A percentile compares a stretch with the other conserved stretches of the same genome.
Evolutionary conservation across 129 eudicot species (phyloP).

Genomic region (Deinandra increscens): DNA sequence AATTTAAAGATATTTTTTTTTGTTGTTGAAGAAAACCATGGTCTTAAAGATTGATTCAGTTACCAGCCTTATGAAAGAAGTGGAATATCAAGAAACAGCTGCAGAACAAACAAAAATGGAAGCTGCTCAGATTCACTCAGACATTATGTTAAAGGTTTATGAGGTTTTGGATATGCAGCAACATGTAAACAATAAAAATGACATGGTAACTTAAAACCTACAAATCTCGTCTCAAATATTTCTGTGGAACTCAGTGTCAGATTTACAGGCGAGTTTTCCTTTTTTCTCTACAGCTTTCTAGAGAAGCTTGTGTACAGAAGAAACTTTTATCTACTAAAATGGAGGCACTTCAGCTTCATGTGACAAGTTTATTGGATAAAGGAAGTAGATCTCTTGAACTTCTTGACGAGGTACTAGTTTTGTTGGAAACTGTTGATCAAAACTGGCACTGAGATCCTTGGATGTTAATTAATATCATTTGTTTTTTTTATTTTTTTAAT

Average conservation of each 20-base stretch:
- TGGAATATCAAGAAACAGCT: background rate
- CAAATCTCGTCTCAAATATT: background rate
- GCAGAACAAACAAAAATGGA: background rate
- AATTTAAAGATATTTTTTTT: background rate
- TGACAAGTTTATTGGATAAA: conserved; percentile 6
- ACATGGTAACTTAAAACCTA: background rate
- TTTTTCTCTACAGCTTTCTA: background rate
- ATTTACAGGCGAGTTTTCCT: background rate
- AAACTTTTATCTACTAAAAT: conserved; percentile 2
- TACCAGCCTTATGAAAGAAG: background rate
- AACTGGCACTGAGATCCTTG: background rate
- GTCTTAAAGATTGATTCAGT: conserved; percentile 4
- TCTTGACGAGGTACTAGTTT: background rate
- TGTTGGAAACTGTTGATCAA: background rate
- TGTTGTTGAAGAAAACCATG: background rate
- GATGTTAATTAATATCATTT: background rate
- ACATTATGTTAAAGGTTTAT: conserved; percentile 3
- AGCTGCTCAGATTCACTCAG: background rate
- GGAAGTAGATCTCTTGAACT: background rate
- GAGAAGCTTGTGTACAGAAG: conserved; percentile 6
- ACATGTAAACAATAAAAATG: background rate
- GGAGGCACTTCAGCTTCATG: background rate
- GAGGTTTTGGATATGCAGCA: background rate
- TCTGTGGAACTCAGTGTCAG: background rate
- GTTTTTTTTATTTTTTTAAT: background rate